Evolutionary conservation across 352 stramenopile species (phyloP).

Genomic region (Elongisporangium anandrum): DNA sequence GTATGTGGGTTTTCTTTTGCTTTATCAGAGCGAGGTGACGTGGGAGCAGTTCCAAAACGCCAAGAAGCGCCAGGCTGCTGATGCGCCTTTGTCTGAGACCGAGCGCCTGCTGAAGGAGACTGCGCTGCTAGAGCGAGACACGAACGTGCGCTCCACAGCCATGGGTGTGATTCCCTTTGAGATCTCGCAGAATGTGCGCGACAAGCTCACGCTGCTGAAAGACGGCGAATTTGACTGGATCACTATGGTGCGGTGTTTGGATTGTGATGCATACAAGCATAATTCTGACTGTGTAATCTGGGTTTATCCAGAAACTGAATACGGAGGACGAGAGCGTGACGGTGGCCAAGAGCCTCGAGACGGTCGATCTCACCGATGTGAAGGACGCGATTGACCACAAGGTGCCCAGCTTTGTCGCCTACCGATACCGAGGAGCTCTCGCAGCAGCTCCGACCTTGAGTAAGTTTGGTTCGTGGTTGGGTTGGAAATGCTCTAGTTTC

Average conservation of each 20-base stretch:
- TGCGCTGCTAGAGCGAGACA: conserved; percentile 73
- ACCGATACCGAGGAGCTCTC: conserved; percentile 51
- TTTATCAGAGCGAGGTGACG: conserved; percentile 61
- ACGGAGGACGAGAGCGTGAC: conserved; percentile 74
- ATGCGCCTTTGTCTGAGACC: conserved; percentile 82
- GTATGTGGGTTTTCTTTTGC: conserved; percentile 4
- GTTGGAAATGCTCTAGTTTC: neutral
- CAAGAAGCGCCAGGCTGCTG: conserved; percentile 59
- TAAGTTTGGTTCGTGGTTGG: conserved; percentile 10
- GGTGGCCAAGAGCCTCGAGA: conserved; percentile 75
- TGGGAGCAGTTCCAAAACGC: conserved; percentile 71
- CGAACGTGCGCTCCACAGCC: conserved; percentile 82
- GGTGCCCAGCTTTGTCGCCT: conserved; percentile 72
- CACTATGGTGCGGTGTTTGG: too few relatives aligned
- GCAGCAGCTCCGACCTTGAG: conserved; percentile 27
- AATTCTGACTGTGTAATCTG: neutral
- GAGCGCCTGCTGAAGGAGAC: conserved; percentile 82
- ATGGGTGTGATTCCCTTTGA: conserved; percentile 88
- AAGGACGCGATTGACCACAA: conserved; percentile 52
- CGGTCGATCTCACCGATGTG: conserved; percentile 64
- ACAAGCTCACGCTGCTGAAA: conserved; percentile 74
- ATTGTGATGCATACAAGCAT: conserved; percentile 6
- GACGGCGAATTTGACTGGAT: conserved; percentile 87
- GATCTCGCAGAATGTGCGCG: conserved; percentile 75
- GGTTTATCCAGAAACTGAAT: conserved; percentile 56